Conservation (phyloP, 257 asterid species). For the Primulina tabacum region DNA sequence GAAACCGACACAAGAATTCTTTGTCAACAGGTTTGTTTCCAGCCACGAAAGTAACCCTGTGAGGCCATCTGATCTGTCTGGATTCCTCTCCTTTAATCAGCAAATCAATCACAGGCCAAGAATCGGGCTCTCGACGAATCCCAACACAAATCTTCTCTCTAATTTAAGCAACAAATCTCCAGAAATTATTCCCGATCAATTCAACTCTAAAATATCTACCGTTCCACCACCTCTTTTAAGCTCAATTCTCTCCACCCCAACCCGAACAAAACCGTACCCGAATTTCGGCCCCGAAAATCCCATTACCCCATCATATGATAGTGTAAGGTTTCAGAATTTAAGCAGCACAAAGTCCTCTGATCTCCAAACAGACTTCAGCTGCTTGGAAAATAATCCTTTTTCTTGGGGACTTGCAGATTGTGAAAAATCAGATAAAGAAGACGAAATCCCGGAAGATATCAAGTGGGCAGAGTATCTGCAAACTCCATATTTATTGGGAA, state of each 20-base stretch:
- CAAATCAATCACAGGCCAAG: constrained; percentile 27
- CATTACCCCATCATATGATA: constrained; percentile 16
- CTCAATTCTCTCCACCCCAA: neutral
- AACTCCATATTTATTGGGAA: constrained; percentile 36
- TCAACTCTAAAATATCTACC: neutral
- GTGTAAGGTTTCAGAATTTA: constrained; percentile 31
- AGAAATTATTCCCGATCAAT: constrained; percentile 30
- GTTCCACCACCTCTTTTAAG: constrained; percentile 5
- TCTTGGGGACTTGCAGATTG: constrained; percentile 32
- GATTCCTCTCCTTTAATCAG: constrained; percentile 36
- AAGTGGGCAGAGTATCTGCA: constrained; percentile 54
- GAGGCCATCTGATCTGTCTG: constrained; percentile 35
- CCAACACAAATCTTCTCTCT: constrained; percentile 30
- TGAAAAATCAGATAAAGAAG: constrained; percentile 36
- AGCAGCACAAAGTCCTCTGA: constrained; percentile 20
- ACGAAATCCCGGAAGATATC: constrained; percentile 31
- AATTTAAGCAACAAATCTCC: constrained; percentile 26
- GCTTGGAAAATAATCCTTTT: constrained; percentile 32
- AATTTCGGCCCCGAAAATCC: constrained; percentile 17
- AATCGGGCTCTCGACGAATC: constrained; percentile 33
- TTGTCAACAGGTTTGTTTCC: constrained; percentile 35
- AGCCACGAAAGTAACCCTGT: constrained; percentile 31
- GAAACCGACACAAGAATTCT: constrained; percentile 36
- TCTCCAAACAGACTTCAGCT: constrained; percentile 32
- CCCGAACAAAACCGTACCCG: constrained; percentile 8